Conservation (phyloP, 306 rosid genomes). For the Bauhinia variegata region DNA sequence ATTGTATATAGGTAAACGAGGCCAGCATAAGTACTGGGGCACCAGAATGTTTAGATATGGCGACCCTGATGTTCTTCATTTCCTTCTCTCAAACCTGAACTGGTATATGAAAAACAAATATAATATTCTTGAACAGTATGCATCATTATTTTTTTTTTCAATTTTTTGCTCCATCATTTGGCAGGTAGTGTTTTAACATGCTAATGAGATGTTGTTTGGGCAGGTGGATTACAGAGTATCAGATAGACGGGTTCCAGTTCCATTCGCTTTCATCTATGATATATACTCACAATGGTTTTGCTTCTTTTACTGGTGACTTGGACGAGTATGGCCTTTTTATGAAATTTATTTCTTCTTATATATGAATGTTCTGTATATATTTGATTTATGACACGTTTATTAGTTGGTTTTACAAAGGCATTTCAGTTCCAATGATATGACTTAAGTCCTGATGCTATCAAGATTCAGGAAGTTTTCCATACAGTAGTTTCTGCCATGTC, state of each 20-base stretch:
- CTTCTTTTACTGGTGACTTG: conserved; percentile 92
- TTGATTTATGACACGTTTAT: conserved; percentile 6
- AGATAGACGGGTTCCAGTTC: conserved; percentile 88
- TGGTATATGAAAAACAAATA: conserved; percentile 61
- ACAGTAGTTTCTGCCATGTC: conserved; percentile 1
- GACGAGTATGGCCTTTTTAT: conserved; percentile 81
- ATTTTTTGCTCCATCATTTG: conserved; percentile 24
- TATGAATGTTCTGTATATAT: neutral
- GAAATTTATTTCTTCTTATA: conserved; percentile 26
- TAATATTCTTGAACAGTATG: conserved; percentile 7
- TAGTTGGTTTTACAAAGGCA: conserved; percentile 26
- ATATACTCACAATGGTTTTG: conserved; percentile 95
- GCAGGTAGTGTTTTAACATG: conserved; percentile 26
- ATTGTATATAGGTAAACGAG: conserved; percentile 78
- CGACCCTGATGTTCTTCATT: conserved; percentile 83
- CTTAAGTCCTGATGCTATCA: conserved; percentile 17
- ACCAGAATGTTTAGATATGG: conserved; percentile 93
- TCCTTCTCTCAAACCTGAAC: conserved; percentile 90
- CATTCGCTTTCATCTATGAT: conserved; percentile 95
- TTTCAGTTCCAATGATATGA: conserved; percentile 24
- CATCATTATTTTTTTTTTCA: conserved; percentile 13
- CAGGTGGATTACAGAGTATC: conserved; percentile 96
- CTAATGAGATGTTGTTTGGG: conserved; percentile 40
- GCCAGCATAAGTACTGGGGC: conserved; percentile 94
- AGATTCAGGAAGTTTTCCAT: neutral